Base-by-base conservation (phyloP, 2,329 filamentous ascomycete species). In the Chrysoporthe cubensis region DNA sequence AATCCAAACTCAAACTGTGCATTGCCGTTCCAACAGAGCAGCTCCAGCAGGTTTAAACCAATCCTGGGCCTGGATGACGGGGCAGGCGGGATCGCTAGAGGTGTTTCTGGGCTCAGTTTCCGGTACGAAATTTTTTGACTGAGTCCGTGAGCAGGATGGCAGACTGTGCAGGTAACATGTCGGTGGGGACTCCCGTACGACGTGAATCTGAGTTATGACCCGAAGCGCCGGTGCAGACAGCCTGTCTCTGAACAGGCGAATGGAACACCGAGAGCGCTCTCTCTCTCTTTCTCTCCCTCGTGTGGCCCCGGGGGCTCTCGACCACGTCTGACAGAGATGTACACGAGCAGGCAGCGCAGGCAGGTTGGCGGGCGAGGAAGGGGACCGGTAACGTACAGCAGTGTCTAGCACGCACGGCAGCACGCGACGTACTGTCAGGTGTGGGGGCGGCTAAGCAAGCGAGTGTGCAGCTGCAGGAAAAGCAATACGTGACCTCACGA, bases 361-460 rank as follows among this genome's bases (percentile, higher is more conserved):
- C 40, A 32, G 48, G 40, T 32, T 48, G 50, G 56, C 61, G 57
- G 42, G 61, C 52, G 52, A 43, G 57, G 46, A 54, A 18, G 60
- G 50, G 46, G 40, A 14, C 37, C 40, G 21, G 48, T 34, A 50
- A 60, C 50, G 60, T 48, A 54, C 67, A 63, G 21, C 21, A 54
- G 50, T 54, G 32, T 21, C 50, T 65, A 18, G 18, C 40, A 58
- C 32, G 18, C 40, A 58, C 32, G 52, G 32, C 52, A 65, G 62
- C 62, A 59, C 52, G 57, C 59, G 62, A 58, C 42, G 64, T 65
- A 64, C 57, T 60, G 57, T 60, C 21, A 21, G 50, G 57, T 68
- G 66, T 69, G 68, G 66, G 66, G 68, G 68, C 68, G 59, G 68
- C 68, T 76, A 74, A 72, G 52, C 52, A 65, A 69, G 57, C 57